Evolutionary conservation across 129 eudicot species (phyloP), one percentile per base, ranked within the genome.

Genomic region (Tagetes patula): DNA sequence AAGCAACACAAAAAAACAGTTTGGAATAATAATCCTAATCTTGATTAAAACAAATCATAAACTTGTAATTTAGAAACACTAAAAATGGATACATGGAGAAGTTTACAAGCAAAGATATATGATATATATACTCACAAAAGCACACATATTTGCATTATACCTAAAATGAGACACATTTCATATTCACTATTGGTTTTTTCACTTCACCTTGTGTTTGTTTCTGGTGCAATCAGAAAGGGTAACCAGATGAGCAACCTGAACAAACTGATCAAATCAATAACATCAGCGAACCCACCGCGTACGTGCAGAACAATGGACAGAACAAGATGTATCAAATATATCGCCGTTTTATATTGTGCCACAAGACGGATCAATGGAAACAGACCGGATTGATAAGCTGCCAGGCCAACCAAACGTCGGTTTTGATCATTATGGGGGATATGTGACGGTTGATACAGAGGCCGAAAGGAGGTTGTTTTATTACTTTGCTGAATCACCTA

Each of bases 391-490:
- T 27, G 59, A 41, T 3, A 43, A 42, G 52, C 75, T 87, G 76
- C 86, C 83, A 20, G 87, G 87, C 27, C 91, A 86, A 31, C 91
- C 91, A 32, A 31, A 70, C 14, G 85, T 71, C 38, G 68, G 79
- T 46, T 81, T 87, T 61, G 76, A 79, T 53, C 86, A 87, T 8
- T 87, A 84, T 66, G 60, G 83, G 37, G 88, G 91, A 10, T 87
- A 87, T 70, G 83, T 87, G 9, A 79, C 86, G 2, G 84, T 87
- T 4, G 83, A 84, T 45, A 73, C 79, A 6, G 14, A 60, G 13
- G 83, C 88, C 31, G 88, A 86, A 40, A 49, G 83, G 46, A 83
- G 88, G 0, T 54, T 87, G 68, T 87, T 87, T 41, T 84, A 87
- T 43, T 87, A 87, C 60, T 87, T 87, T 8, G 84, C 71, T 30